phyloP scores from a whole-genome alignment of 768 basidiomycete genomes.

The Tylopilus subfusipes region DNA sequence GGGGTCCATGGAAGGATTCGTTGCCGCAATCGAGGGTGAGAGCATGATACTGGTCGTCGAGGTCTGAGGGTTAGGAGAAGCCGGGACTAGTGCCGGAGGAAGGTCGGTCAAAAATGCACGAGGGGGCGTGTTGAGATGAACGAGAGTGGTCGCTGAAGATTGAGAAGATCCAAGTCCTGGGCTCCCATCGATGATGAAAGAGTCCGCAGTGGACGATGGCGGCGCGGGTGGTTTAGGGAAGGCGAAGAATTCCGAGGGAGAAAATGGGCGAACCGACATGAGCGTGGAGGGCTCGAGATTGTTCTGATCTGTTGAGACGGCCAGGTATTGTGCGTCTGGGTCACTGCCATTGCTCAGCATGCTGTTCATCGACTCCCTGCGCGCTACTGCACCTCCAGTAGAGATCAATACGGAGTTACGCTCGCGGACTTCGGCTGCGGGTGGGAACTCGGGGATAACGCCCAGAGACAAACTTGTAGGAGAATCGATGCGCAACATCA shows the following conservation, averaged over 20 bases:
- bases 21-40: background rate
- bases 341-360: conserved; percentile 36
- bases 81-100: conserved; percentile 10
- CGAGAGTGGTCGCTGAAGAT: conserved; percentile 19
- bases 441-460: conserved; percentile 42
- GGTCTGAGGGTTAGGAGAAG: conserved; percentile 9
- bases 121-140: conserved; percentile 17
- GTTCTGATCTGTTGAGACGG: conserved; percentile 25
- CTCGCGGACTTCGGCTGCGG: conserved; percentile 54
- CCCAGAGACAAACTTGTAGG: conserved; percentile 6
- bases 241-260: conserved; percentile 61
- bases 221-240: conserved; percentile 62
- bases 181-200: background rate
- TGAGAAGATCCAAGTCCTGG: background rate
- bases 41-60: background rate
- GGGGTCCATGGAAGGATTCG: conserved; percentile 28
- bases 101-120: conserved; percentile 13
- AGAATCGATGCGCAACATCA: conserved; percentile 23
- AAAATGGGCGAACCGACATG: conserved; percentile 64
- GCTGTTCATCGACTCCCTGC: conserved; percentile 41
- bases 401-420: conserved; percentile 24
- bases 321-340: conserved; percentile 39
- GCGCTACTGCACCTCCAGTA: conserved; percentile 23
- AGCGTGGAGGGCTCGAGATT: conserved; percentile 37
- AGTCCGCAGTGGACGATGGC: background rate